Evolutionary conservation across 2,329 filamentous ascomycete genomes (phyloP).

Genomic region (Mycosphaerelloides madeirae): DNA sequence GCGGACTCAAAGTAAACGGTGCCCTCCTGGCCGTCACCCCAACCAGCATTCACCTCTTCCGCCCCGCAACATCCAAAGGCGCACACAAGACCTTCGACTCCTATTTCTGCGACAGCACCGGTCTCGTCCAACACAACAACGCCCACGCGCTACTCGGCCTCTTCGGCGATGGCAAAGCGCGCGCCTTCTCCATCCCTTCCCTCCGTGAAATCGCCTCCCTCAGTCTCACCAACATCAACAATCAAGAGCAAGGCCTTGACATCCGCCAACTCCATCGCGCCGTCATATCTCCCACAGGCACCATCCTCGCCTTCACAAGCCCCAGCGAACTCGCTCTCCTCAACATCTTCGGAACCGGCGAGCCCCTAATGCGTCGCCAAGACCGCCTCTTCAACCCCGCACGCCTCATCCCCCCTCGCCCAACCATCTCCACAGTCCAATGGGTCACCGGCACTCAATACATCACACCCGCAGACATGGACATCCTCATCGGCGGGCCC

Average conservation of each 20-base stretch:
- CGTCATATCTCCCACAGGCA: constrained; percentile 69
- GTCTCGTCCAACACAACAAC: constrained; percentile 64
- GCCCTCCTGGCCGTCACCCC: constrained; percentile 71
- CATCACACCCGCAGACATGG: constrained; percentile 79
- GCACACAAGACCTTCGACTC: constrained; percentile 86
- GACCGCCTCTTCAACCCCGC: constrained; percentile 77
- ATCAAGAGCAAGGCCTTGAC: constrained; percentile 52
- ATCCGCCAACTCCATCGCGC: constrained; percentile 64
- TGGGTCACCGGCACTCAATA: constrained; percentile 96
- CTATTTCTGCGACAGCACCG: constrained; percentile 73
- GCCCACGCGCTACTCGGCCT: constrained; percentile 77
- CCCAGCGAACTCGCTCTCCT: constrained; percentile 79
- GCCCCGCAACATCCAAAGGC: constrained; percentile 78
- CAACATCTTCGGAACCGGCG: constrained; percentile 77
- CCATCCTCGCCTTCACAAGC: constrained; percentile 81
- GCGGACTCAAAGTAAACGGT: constrained; percentile 71
- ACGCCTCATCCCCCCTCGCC: constrained; percentile 68
- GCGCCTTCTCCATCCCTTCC: constrained; percentile 80
- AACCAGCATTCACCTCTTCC: constrained; percentile 78
- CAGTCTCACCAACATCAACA: constrained; percentile 53
- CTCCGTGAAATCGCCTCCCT: constrained; percentile 76
- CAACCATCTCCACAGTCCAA: constrained; percentile 90
- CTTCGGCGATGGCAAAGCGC: constrained; percentile 74
- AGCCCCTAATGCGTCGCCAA: constrained; percentile 50
- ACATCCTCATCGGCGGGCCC: constrained; percentile 82